Percentiles rank a stretch among this genome's conserved stretches.
These are phyloP conservation scores for Adiantum capillusveneris DNA, from an alignment of 75 land plant genomes.

Conservation along the genomic window DNA sequence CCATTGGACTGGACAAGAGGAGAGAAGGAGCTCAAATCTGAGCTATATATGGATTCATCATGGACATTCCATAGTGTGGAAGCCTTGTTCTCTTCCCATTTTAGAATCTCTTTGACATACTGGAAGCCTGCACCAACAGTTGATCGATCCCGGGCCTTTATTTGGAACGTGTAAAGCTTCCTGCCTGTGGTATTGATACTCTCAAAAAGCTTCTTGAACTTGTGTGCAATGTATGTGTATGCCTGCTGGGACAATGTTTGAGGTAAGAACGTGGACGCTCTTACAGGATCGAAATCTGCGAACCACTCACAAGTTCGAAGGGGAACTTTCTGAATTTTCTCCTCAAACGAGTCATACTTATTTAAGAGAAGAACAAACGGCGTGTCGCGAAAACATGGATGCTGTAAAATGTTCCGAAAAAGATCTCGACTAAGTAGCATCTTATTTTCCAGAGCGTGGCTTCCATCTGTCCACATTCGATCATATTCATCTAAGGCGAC, in stretches of 20 bases:
- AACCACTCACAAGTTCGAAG: constrained; percentile 81
- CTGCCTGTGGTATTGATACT: constrained; percentile 55
- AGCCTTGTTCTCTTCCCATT: constrained; percentile 81
- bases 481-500: constrained; percentile 78
- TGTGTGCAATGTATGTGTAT: constrained; percentile 72
- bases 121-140: constrained; percentile 77
- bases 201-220: constrained; percentile 68
- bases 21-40: constrained; percentile 80
- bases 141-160: constrained; percentile 61
- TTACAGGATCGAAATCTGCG: constrained; percentile 69
- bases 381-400: constrained; percentile 63
- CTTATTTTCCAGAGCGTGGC: constrained; percentile 49
- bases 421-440: constrained; percentile 59
- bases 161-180: constrained; percentile 82
- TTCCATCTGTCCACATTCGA: constrained; percentile 39
- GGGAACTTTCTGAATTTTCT: constrained; percentile 62
- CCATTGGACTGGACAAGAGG: constrained; percentile 20
- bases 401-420: constrained; percentile 71
- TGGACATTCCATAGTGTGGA: constrained; percentile 30
- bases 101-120: constrained; percentile 77
- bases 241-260: constrained; percentile 57
- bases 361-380: constrained; percentile 81
- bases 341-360: constrained; percentile 77
- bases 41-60: constrained; percentile 77
- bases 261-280: constrained; percentile 26